Base-by-base conservation (phyloP, 2,329 filamentous ascomycete genomes). In the Chrysosporium queenslandicum region DNA sequence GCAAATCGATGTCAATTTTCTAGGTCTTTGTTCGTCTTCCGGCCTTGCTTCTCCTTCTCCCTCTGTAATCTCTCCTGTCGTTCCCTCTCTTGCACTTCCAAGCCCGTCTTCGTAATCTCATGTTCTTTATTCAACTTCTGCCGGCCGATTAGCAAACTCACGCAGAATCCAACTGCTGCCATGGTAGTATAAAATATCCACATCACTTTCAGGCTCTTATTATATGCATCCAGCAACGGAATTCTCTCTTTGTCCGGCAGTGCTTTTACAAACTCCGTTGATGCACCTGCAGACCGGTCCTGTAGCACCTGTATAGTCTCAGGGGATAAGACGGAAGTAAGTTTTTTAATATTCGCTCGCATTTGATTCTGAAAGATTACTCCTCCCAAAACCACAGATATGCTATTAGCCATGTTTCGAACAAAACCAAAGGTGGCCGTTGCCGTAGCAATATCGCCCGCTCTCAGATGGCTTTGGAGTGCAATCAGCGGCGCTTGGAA, bases 401-500 rank as follows among this genome's bases (percentile, higher is more conserved):
- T 72, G 39, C 77, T 71, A 0, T 77, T 77, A 2, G 76, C 73
- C 30, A 83, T 67, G 59, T 80, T 77, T 23, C 81, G 75, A 36
- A 80, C 64, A 61, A 84, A 84, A 8, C 72, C 70, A 60, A 81
- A 82, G 2, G 79, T 81, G 0, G 79, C 76, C 0, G 81, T 83
- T 12, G 79, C 81, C 1, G 78, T 76, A 1, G 80, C 81, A 48
- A 83, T 78, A 53, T 86, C 81, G 9, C 72, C 66, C 5, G 75
- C 76, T 14, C 74, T 70, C 36, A 86, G 78, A 11, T 76, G 77
- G 2, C 78, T 75, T 59, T 87, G 84, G 4, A 87, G 73, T 0
- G 79, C 78, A 32, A 85, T 76, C 20, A 85, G 69, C 0, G 80
- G 81, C 0, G 77, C 68, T 63, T 83, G 80, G 64, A 83, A 81